Evolutionary conservation across 331 rosid species (phyloP).

Genomic region (Cydonia oblonga): DNA sequence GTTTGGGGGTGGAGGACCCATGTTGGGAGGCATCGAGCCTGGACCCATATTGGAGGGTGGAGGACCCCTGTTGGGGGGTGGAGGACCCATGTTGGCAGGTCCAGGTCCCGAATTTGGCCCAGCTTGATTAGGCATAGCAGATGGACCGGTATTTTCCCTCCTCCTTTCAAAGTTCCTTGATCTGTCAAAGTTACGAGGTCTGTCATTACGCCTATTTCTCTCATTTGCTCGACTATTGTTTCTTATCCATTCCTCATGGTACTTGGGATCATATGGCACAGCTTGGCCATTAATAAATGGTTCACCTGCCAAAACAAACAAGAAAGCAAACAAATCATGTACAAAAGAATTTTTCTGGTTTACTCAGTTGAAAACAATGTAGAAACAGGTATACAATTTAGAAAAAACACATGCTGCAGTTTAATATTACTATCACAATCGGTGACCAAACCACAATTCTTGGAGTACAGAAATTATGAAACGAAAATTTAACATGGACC

Average conservation of each 20-base stretch:
- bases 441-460: neutral
- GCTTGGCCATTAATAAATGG: conserved; percentile 91
- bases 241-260: conserved; percentile 91
- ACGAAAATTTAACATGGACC: neutral
- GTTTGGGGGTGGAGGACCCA: neutral
- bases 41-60: conserved; percentile 9
- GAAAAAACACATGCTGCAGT: neutral
- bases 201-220: conserved; percentile 85
- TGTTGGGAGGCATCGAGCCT: conserved; percentile 1
- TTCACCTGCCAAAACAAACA: conserved; percentile 26
- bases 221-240: conserved; percentile 87
- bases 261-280: conserved; percentile 84
- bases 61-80: conserved; percentile 25
- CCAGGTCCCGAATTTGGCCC: conserved; percentile 26
- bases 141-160: conserved; percentile 64
- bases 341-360: neutral
- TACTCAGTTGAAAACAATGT: neutral
- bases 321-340: neutral
- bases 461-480: neutral
- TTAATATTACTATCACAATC: neutral
- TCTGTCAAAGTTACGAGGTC: conserved; percentile 78
- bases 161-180: conserved; percentile 87
- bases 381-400: neutral
- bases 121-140: conserved; percentile 23
- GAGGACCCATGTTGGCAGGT: conserved; percentile 3